These are phyloP conservation scores for Toxoplasma gondii DNA, from an alignment of 169 alveolate genomes.

Conservation along the genomic window DNA sequence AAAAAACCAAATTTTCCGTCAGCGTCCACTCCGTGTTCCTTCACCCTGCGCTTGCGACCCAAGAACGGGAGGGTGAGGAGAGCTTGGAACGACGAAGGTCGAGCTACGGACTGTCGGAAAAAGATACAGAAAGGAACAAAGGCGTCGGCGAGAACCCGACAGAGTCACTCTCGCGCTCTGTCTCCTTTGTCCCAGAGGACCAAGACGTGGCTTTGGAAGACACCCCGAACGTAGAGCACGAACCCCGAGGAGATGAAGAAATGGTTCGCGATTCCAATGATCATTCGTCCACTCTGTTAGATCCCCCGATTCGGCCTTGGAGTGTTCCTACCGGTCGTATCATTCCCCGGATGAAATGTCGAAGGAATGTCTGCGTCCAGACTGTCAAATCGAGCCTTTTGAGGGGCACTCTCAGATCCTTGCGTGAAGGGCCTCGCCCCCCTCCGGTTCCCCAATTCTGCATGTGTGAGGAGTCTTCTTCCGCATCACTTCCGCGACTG, in stretches of 20 bases:
- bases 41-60: neutral
- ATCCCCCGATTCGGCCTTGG: too few relatives aligned
- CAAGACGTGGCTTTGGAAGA: too few relatives aligned
- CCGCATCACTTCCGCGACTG: neutral
- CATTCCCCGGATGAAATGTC: neutral
- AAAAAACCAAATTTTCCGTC: neutral
- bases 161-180: too few relatives aligned
- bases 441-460: slow-evolving; percentile 40
- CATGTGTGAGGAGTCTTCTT: neutral
- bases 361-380: neutral
- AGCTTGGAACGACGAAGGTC: too few relatives aligned
- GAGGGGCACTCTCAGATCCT: neutral
- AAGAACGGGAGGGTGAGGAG: neutral
- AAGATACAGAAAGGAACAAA: too few relatives aligned
- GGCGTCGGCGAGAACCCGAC: too few relatives aligned
- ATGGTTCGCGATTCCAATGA: too few relatives aligned
- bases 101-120: too few relatives aligned
- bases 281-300: too few relatives aligned
- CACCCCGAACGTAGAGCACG: too few relatives aligned
- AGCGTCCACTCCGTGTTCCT: slow-evolving; percentile 18
- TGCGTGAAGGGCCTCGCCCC: slow-evolving; percentile 32
- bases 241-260: too few relatives aligned
- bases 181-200: too few relatives aligned
- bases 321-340: neutral
- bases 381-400: neutral